Conservation (phyloP, 164 flowering plant genomes). For the Euptelea pleiosperma region DNA sequence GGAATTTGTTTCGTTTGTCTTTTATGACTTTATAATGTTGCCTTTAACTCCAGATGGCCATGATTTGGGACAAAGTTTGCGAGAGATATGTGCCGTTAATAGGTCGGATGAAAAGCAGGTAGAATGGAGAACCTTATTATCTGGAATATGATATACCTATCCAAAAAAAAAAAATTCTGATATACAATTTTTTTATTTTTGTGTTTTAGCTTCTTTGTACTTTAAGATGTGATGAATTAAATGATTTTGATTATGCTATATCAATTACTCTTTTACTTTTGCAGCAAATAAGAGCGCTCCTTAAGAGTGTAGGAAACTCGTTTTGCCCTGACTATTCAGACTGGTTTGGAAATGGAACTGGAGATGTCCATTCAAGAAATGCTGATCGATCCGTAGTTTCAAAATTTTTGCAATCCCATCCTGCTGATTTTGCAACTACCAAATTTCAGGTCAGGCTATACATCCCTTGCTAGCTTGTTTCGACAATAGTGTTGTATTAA, state of each 20-base stretch:
- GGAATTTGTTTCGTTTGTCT: neutral
- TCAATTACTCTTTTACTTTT: constrained; percentile 11
- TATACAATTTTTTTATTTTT: neutral
- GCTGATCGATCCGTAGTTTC: constrained; percentile 70
- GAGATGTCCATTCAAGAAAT: constrained; percentile 52
- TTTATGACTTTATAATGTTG: neutral
- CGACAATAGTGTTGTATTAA: too few relatives aligned
- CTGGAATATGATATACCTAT: too few relatives aligned
- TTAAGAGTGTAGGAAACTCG: constrained; percentile 64
- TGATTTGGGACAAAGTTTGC: constrained; percentile 68
- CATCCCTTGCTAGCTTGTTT: too few relatives aligned
- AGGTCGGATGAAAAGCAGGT: constrained; percentile 92
- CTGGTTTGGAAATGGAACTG: constrained; percentile 62
- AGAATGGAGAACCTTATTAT: neutral
- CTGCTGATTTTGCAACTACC: constrained; percentile 74
- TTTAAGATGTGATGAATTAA: neutral
- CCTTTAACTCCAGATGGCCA: constrained; percentile 38
- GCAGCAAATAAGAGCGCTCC: constrained; percentile 94
- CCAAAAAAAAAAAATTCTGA: too few relatives aligned
- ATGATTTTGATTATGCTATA: neutral
- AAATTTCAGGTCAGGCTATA: constrained; percentile 64
- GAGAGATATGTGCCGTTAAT: constrained; percentile 88
- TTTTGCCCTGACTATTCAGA: constrained; percentile 76
- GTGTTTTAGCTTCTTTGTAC: neutral
- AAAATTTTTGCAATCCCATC: constrained; percentile 79